phyloP scores from a whole-genome alignment of 2,329 filamentous ascomycete species.

The Didymella sp. region DNA sequence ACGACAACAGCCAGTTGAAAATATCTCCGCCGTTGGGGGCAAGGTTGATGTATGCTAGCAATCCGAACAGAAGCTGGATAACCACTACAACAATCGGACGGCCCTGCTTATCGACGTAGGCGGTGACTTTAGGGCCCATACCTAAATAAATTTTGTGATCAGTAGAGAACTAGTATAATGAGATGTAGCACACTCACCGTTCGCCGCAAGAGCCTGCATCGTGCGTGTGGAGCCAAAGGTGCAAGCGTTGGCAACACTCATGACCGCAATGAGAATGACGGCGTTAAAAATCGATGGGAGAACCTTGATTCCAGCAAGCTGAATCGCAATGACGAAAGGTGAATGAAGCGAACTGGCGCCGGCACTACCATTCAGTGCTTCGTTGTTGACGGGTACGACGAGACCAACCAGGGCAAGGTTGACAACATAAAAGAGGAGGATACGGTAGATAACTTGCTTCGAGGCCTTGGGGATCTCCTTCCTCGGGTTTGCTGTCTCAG shows the following conservation, averaged over 20 bases:
- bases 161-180: background rate
- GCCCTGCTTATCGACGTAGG: conserved; percentile 81
- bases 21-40: conserved; percentile 66
- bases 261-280: conserved; percentile 66
- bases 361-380: conserved; percentile 6
- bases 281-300: conserved; percentile 71
- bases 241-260: conserved; percentile 64
- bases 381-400: conserved; percentile 44
- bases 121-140: conserved; percentile 76
- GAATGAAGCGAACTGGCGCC: conserved; percentile 48
- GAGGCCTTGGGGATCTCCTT: conserved; percentile 53
- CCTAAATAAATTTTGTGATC: conserved; percentile 2
- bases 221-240: conserved; percentile 64
- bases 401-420: conserved; percentile 52
- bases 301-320: conserved; percentile 64
- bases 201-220: conserved; percentile 59
- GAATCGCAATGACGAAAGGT: conserved; percentile 71
- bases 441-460: conserved; percentile 55
- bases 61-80: conserved; percentile 70
- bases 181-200: conserved; percentile 17
- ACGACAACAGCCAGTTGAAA: conserved; percentile 79
- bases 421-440: conserved; percentile 53
- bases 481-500: conserved; percentile 61
- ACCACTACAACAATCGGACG: conserved; percentile 77
- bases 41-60: conserved; percentile 72